These are phyloP conservation scores for Talaromyces albobiverticillius DNA, from an alignment of 2,329 filamentous ascomycete species.

Conservation along the genomic window DNA sequence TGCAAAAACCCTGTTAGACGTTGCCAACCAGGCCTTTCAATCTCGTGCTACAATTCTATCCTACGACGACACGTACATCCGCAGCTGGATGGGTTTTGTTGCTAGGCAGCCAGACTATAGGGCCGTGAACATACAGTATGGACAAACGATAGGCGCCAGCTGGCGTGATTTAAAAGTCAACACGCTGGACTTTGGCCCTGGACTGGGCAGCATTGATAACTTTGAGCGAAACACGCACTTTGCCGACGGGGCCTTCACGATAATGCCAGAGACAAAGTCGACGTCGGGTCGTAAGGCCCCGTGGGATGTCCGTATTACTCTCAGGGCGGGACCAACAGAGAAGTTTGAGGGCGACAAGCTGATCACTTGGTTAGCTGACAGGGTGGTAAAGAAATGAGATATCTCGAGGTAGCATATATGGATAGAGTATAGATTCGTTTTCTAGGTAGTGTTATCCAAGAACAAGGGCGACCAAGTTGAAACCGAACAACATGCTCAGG, in stretches of 20 bases:
- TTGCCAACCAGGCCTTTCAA: not conserved
- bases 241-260: not conserved
- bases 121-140: not conserved
- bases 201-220: not conserved
- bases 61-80: not conserved
- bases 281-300: not conserved
- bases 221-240: not conserved
- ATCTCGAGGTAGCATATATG: no score
- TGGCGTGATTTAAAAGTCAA: not conserved
- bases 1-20: not conserved
- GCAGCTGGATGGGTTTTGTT: not conserved
- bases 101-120: not conserved
- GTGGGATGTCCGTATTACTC: constrained; percentile 15
- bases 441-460: no score
- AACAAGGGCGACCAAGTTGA: no score
- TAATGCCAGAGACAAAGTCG: not conserved
- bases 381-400: not conserved
- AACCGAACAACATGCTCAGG: no score
- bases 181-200: not conserved
- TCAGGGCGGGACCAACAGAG: not conserved
- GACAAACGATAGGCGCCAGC: not conserved
- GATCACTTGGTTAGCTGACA: not conserved
- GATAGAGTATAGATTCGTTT: no score
- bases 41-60: not conserved
- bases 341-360: not conserved